Evolutionary conservation across 129 eudicot genomes (phyloP), one percentile per base, ranked within the genome.

Genomic region (Saposhnikovia divaricata): DNA sequence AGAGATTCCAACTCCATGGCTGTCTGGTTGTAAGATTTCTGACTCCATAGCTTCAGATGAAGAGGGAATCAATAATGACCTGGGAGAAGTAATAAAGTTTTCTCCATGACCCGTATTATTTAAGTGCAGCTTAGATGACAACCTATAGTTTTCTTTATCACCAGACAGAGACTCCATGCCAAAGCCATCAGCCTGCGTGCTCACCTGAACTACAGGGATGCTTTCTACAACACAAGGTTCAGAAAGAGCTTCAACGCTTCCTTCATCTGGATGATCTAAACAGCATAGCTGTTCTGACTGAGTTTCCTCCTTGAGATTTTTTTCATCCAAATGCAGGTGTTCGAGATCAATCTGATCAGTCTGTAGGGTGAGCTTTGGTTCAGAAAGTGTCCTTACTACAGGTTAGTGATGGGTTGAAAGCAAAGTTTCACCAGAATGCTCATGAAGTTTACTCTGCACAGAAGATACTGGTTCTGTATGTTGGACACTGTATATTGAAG

Each of bases 181-280:
- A 72, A 77, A 40, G 27, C 61, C 51, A 66, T 31, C 34, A 31
- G 42, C 37, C 31, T 82, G 73, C 21, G 79, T 53, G 47, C 57
- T 76, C n/a, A 51, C 65, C 15, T 21, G 79, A 53, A 74, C 21
- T 44, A 38, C 59, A 71, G 27, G 50, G 27, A 28, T 15, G 75
- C 38, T 57, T 51, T 69, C 82, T 65, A 23, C n/a, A 42, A 37
- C 63, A 48, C 70, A 66, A 80, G 79, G 73, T 39, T 72, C 79
- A 16, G 81, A 78, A 72, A 66, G 72, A 77, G 83, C 46, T 46
- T 83, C 77, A 27, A 27, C 14, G 55, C 21, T 25, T 79, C 61
- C 83, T n/a, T 75, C 80, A 72, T 88, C 82, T 81, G 76, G 51
- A 34, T 87, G 84, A 45, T 77, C 50, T 38, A 31, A 81, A 85